Conservation (phyloP, 495 filamentous ascomycete species). For the Rusavskia elegans region DNA sequence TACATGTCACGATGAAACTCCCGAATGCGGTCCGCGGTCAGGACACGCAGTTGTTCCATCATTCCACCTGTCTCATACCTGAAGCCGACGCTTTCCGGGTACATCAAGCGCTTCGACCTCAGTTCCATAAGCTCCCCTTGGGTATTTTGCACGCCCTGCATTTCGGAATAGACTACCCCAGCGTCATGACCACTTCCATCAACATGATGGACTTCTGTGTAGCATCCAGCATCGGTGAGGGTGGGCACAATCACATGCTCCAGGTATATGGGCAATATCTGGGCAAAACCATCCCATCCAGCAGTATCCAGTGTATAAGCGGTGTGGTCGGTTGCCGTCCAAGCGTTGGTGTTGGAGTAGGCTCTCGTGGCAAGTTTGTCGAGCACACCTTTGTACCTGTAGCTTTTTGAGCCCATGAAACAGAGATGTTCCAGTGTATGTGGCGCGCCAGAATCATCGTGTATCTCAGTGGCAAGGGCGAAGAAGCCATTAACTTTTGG, state of each 20-base stretch:
- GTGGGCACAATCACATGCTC: conserved; percentile 89
- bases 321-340: conserved; percentile 89
- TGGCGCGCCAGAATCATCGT: conserved; percentile 88
- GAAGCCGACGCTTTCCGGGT: conserved; percentile 81
- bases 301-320: conserved; percentile 89
- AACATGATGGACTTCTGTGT: conserved; percentile 93
- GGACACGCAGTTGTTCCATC: conserved; percentile 75
- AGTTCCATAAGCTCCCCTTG: conserved; percentile 73
- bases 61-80: conserved; percentile 94
- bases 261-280: conserved; percentile 87
- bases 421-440: conserved; percentile 93
- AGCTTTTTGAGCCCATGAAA: conserved; percentile 96
- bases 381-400: conserved; percentile 83
- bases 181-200: conserved; percentile 89
- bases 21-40: conserved; percentile 80
- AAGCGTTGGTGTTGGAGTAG: conserved; percentile 91
- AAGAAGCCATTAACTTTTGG: conserved; percentile 93
- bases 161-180: conserved; percentile 96
- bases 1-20: conserved; percentile 95
- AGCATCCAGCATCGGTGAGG: conserved; percentile 78
- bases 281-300: conserved; percentile 91
- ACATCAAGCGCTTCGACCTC: conserved; percentile 57
- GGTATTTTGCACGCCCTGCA: conserved; percentile 88
- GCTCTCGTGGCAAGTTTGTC: conserved; percentile 86
- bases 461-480: conserved; percentile 89